Conservation (phyloP, 352 stramenopile genomes). For the Phytophthora crassamura region DNA sequence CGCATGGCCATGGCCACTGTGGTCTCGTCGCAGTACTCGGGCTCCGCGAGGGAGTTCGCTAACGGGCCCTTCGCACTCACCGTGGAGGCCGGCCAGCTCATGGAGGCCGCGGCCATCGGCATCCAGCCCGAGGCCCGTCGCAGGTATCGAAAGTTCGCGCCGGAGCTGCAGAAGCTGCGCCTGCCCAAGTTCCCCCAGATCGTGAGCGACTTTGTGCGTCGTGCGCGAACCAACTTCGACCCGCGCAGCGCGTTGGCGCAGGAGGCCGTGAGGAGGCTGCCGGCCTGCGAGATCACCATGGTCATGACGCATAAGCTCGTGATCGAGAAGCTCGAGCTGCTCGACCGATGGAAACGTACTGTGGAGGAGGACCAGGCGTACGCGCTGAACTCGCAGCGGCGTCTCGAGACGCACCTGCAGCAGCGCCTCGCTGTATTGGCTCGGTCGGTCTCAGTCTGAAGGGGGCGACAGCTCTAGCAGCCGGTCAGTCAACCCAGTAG, state of each 20-base stretch:
- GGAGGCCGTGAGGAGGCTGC: slow-evolving; percentile 69
- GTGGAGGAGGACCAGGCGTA: slow-evolving; percentile 65
- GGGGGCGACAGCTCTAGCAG: background rate
- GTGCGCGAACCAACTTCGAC: slow-evolving; percentile 66
- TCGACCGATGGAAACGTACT: slow-evolving; percentile 65
- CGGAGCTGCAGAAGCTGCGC: slow-evolving; percentile 49
- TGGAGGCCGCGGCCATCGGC: slow-evolving; percentile 61
- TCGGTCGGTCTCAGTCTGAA: slow-evolving; percentile 59
- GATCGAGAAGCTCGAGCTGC: slow-evolving; percentile 75
- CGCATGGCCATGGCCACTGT: slow-evolving; percentile 69
- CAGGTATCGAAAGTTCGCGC: slow-evolving; percentile 66
- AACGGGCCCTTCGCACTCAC: slow-evolving; percentile 68
- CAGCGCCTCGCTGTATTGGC: slow-evolving; percentile 67
- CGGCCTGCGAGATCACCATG: slow-evolving; percentile 71
- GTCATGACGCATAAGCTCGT: slow-evolving; percentile 80
- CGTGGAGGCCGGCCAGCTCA: slow-evolving; percentile 73
- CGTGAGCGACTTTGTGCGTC: slow-evolving; percentile 70
- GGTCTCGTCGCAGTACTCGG: slow-evolving; percentile 70
- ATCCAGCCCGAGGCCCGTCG: slow-evolving; percentile 78
- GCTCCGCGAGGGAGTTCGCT: slow-evolving; percentile 73
- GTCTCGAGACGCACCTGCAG: slow-evolving; percentile 66
- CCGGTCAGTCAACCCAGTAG: slow-evolving; percentile 6
- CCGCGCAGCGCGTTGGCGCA: slow-evolving; percentile 57
- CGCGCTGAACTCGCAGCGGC: slow-evolving; percentile 53
- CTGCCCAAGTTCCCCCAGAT: slow-evolving; percentile 73